Evolutionary conservation across 83 land plant genomes (phyloP).

Genomic region (Isoetes engelmannii): DNA sequence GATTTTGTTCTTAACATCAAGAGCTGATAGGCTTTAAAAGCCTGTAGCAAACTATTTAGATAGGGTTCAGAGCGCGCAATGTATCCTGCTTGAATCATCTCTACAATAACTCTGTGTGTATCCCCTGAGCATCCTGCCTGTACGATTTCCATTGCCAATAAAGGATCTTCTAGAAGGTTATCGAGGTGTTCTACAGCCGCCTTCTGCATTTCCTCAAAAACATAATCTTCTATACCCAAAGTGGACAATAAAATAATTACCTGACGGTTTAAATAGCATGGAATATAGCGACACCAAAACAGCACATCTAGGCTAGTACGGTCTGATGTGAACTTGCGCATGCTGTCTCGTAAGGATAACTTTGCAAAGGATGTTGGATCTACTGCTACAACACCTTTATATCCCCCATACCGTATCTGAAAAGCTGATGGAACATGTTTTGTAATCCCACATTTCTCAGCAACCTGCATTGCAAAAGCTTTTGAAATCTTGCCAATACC

Average conservation of each 20-base stretch:
- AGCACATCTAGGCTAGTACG: constrained; percentile 68
- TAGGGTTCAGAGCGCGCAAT: constrained; percentile 73
- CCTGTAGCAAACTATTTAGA: constrained; percentile 62
- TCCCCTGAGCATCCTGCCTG: constrained; percentile 66
- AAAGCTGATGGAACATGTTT: constrained; percentile 67
- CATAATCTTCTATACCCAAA: constrained; percentile 59
- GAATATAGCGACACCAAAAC: constrained; percentile 60
- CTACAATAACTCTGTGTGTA: constrained; percentile 42
- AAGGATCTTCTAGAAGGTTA: constrained; percentile 47
- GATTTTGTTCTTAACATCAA: constrained; percentile 51
- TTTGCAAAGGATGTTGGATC: constrained; percentile 62
- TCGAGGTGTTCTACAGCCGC: constrained; percentile 50
- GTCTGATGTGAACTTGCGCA: constrained; percentile 68
- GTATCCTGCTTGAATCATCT: constrained; percentile 74
- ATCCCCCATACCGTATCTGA: constrained; percentile 90
- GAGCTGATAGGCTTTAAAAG: constrained; percentile 67
- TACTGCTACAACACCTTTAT: constrained; percentile 92
- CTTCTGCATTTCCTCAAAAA: constrained; percentile 63
- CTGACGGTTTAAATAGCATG: constrained; percentile 84
- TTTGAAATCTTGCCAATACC: constrained; percentile 87
- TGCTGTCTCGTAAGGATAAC: constrained; percentile 73
- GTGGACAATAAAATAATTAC: constrained; percentile 80
- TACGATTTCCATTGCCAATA: constrained; percentile 51
- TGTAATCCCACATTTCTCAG: constrained; percentile 47
- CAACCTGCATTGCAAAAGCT: constrained; percentile 57